A percentile compares a stretch with the other conserved stretches of the same genome.
Evolutionary conservation across 305 asterid species (phyloP).

Genomic region (Fraxinus xanthoxyloides): DNA sequence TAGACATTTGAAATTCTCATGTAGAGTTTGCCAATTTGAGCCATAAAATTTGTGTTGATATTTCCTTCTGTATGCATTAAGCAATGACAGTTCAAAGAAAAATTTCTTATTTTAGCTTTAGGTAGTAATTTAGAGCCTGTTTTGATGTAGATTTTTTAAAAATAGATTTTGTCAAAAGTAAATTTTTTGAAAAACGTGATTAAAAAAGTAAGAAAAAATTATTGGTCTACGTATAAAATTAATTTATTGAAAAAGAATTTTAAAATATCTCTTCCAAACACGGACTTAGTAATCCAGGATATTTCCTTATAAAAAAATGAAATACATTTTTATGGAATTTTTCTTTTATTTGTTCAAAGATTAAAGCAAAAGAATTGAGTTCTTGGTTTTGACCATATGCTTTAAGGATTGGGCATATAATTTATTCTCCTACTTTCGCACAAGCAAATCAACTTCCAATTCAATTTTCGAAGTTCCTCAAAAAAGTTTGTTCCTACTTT

Average conservation of each 20-base stretch:
- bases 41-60: neutral
- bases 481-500: neutral
- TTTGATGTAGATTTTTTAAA: no score
- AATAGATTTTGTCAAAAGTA: no score
- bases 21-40: neutral
- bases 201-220: no score
- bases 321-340: neutral
- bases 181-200: no score
- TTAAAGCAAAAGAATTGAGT: constrained; percentile 1
- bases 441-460: neutral
- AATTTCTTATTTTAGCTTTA: neutral
- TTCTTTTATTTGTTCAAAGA: neutral
- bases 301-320: neutral
- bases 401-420: constrained; percentile 4
- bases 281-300: neutral
- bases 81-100: neutral
- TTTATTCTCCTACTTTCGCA: neutral
- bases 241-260: no score
- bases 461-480: neutral
- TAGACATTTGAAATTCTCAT: neutral
- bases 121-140: neutral
- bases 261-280: no score
- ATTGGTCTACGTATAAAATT: no score
- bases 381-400: constrained; percentile 19
- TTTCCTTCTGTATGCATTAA: neutral